Evolutionary conservation across 768 basidiomycete species (phyloP).

Genomic region (Tricholoma furcatifolium): DNA sequence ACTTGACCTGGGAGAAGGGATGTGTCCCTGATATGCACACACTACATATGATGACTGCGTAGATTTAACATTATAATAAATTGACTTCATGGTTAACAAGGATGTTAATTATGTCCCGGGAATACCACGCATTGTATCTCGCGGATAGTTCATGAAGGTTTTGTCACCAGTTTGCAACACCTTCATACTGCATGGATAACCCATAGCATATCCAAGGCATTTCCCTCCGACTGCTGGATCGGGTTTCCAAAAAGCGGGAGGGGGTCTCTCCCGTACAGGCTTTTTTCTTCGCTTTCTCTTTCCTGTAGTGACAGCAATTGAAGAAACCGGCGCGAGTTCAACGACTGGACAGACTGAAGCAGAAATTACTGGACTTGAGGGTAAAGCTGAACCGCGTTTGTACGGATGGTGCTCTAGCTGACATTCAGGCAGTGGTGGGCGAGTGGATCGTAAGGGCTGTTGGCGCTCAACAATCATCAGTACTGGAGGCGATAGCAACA

Average conservation of each 20-base stretch:
- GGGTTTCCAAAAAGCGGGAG: constrained; percentile 42
- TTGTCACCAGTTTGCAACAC: constrained; percentile 14
- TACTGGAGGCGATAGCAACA: constrained; percentile 13
- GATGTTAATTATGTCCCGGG: neutral
- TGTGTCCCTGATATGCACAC: constrained; percentile 75
- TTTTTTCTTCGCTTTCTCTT: constrained; percentile 18
- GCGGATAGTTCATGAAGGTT: constrained; percentile 10
- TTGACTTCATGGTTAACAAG: neutral
- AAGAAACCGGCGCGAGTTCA: constrained; percentile 12
- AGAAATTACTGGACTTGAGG: neutral
- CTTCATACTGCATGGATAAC: constrained; percentile 32
- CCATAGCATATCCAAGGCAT: constrained; percentile 42
- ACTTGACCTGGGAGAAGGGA: constrained; percentile 67
- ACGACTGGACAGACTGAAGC: constrained; percentile 22
- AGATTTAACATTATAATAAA: neutral
- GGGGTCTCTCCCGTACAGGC: constrained; percentile 24
- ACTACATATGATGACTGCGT: constrained; percentile 27
- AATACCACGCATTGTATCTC: constrained; percentile 18
- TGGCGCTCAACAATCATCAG: constrained; percentile 29
- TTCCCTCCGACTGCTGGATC: constrained; percentile 33
- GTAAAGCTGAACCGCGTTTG: constrained; percentile 11
- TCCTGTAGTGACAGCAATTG: neutral
- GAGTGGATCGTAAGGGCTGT: constrained; percentile 34
- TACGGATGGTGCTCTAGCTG: constrained; percentile 34
- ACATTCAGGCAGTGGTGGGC: constrained; percentile 36